Evolutionary conservation across 2,329 filamentous ascomycete genomes (phyloP).

Genomic region (Ascosphaera apis): DNA sequence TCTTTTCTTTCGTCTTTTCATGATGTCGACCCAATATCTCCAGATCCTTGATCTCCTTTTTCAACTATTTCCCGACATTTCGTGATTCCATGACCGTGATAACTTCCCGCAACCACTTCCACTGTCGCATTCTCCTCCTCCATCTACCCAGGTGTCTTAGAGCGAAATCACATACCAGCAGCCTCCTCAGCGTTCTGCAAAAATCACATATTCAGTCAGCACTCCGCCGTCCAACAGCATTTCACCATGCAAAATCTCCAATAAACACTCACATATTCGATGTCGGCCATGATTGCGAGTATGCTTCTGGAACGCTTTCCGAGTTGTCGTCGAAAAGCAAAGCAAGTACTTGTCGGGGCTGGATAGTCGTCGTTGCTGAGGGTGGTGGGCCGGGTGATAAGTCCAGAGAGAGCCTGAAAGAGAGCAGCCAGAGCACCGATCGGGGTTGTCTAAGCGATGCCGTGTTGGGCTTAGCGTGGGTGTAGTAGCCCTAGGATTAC

Average conservation of each 20-base stretch:
- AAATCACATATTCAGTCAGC: constrained; percentile 7
- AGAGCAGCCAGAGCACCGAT: too few species aligned
- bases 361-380: constrained; percentile 14
- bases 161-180: constrained; percentile 37
- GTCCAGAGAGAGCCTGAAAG: not conserved
- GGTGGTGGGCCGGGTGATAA: constrained; percentile 5
- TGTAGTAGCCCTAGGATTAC: not conserved
- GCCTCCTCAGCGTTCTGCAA: constrained; percentile 84
- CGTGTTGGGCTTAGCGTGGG: too few species aligned
- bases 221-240: constrained; percentile 3
- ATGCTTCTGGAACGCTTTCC: constrained; percentile 22
- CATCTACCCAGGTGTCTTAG: not conserved
- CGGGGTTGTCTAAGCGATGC: too few species aligned
- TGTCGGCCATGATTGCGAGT: constrained; percentile 60
- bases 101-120: too few species aligned
- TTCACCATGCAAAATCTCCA: constrained; percentile 13
- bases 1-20: too few species aligned
- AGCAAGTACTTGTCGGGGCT: constrained; percentile 16
- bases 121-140: not conserved
- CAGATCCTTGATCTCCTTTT: too few species aligned
- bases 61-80: too few species aligned
- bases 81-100: too few species aligned
- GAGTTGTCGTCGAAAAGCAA: constrained; percentile 24
- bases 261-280: constrained; percentile 52
- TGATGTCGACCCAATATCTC: too few species aligned